Percentiles rank a stretch among this genome's conserved stretches.
Conservation (phyloP, 1,284 basidiomycete species). For the Tilletiaria anomala region DNA sequence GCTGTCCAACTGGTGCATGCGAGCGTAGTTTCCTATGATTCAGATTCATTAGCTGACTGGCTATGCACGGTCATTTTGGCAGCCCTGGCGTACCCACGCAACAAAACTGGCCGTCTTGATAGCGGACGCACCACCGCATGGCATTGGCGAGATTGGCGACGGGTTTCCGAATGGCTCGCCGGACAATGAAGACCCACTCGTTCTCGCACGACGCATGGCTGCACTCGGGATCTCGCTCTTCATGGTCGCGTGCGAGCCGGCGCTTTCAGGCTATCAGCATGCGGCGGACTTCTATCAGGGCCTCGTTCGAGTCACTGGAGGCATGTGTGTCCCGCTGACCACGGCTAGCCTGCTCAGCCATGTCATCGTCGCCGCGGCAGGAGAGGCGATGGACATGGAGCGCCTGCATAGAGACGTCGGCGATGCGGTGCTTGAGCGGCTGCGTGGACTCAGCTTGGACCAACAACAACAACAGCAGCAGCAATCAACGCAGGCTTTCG, state of each 20-base stretch:
- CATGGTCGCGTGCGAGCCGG: constrained; percentile 80
- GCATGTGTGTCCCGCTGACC: constrained; percentile 82
- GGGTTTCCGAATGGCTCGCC: constrained; percentile 46
- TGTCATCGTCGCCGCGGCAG: constrained; percentile 88
- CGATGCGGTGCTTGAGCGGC: constrained; percentile 76
- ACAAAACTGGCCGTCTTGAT: constrained; percentile 72
- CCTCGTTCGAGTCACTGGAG: constrained; percentile 44
- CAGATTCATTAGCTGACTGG: not conserved
- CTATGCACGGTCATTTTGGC: constrained; percentile 42
- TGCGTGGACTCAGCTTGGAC: constrained; percentile 55
- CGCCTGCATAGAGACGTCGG: constrained; percentile 85
- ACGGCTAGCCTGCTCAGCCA: constrained; percentile 91
- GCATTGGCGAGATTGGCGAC: constrained; percentile 50
- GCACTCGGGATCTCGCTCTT: constrained; percentile 49
- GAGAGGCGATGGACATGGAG: constrained; percentile 96
- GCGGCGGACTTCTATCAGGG: constrained; percentile 74
- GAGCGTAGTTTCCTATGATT: not conserved
- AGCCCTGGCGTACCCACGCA: constrained; percentile 79
- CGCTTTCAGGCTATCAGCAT: constrained; percentile 43
- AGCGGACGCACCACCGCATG: constrained; percentile 94
- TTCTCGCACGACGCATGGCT: constrained; percentile 77
- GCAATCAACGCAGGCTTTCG: not conserved
- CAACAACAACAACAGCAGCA: not conserved
- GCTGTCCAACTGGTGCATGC: constrained; percentile 34
- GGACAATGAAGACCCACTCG: constrained; percentile 65